Evolutionary conservation across 2,329 filamentous ascomycete species (phyloP).

Genomic region (Alternaria ventricosa): DNA sequence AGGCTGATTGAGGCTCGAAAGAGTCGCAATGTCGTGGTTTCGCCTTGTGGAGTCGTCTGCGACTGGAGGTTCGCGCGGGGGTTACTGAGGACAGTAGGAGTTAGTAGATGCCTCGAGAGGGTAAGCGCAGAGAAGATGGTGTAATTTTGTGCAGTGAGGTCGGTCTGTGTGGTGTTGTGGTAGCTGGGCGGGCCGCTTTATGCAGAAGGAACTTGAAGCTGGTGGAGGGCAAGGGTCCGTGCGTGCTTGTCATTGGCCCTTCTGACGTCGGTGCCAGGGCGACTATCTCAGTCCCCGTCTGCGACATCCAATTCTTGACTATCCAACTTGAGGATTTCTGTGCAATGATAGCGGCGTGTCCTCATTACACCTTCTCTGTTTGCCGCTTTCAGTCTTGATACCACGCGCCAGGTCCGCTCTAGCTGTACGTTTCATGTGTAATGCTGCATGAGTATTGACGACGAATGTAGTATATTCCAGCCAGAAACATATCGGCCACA

Average conservation of each 20-base stretch:
- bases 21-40: slow-evolving; percentile 16
- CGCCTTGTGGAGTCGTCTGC: slow-evolving; percentile 22
- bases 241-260: slow-evolving; percentile 29
- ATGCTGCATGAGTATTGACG: neutral
- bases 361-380: slow-evolving; percentile 6
- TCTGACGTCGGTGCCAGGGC: slow-evolving; percentile 18
- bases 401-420: neutral
- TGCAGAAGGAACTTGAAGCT: slow-evolving; percentile 36
- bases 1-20: slow-evolving; percentile 8
- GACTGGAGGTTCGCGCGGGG: slow-evolving; percentile 15
- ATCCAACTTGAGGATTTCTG: neutral
- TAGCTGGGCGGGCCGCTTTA: slow-evolving; percentile 38
- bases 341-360: neutral
- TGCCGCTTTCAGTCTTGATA: slow-evolving; percentile 30
- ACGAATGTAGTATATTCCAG: neutral
- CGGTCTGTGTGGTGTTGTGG: slow-evolving; percentile 33
- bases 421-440: neutral
- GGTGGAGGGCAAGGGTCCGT: slow-evolving; percentile 28
- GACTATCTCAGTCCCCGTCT: neutral
- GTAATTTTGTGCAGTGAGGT: slow-evolving; percentile 31
- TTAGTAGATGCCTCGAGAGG: slow-evolving; percentile 15
- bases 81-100: slow-evolving; percentile 8
- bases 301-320: neutral
- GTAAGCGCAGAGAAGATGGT: slow-evolving; percentile 18
- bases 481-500: neutral